Base-by-base conservation (phyloP, 257 asterid species). In the Verbena officinalis region DNA sequence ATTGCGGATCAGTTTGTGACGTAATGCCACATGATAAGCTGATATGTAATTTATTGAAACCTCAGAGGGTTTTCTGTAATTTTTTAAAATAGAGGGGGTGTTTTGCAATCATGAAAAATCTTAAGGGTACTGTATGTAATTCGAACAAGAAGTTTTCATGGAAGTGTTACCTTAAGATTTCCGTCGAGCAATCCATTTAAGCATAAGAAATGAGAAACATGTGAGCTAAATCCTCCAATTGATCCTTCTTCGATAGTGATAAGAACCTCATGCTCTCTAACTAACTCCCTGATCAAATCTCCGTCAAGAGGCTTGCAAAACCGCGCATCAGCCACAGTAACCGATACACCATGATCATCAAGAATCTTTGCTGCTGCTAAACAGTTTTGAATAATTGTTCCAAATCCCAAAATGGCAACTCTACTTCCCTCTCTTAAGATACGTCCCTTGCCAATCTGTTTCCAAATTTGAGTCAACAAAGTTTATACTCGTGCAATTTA, bases 201-300 rank as follows among this genome's bases (percentile, higher is more conserved):
- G 64, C 70, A 73, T 27, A 82, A 59, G 80, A 76, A 82, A 3
- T 82, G 85, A 19, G 83, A 44, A 53, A 82, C 88, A 62, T 82
- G 88, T 12, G 88, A 82, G 11, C 88, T 59, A 57, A 82, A 82
- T 36, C 88, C 88, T 30, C 88, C 85, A 13, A 73, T 58, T 7
- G 77, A 78, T 63, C 84, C 84, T 76, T 81, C 87, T 67, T 81
- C 87, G 40, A 82, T 76, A 7, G 88, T 82, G 48, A 82, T 49
- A 22, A 82, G 77, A 20, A 79, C 67, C 65, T 82, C 85, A 19
- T 79, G 83, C 8, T 74, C 78, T 46, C 65, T 49, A 44, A 60
- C 84, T 43, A 77, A 22, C 58, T 57, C 38, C 70, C 27, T 64
- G 33, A 77, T 73, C 64, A 72, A 33, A 14, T 62, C 64, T 30